phyloP scores from a whole-genome alignment of 768 basidiomycete species.

The Suillus hirtellus region DNA sequence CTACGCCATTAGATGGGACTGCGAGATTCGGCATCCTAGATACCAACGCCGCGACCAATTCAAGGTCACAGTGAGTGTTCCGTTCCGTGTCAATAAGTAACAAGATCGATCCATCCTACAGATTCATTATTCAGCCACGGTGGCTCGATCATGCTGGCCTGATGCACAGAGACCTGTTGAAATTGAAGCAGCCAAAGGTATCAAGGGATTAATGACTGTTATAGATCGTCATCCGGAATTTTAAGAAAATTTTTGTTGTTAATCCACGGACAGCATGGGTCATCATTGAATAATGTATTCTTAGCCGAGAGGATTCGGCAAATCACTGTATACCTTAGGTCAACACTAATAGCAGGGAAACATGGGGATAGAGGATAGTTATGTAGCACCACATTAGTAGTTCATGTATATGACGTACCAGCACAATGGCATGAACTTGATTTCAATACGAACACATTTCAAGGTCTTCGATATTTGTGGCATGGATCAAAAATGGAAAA shows the following conservation, averaged over 20 bases:
- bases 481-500: not conserved
- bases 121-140: conserved; percentile 37
- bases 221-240: conserved; percentile 32
- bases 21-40: conserved; percentile 33
- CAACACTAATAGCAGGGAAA: conserved; percentile 18
- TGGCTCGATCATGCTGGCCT: conserved; percentile 36
- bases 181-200: conserved; percentile 36
- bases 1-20: conserved; percentile 35
- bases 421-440: conserved; percentile 7
- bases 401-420: conserved; percentile 15
- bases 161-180: conserved; percentile 40
- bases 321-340: conserved; percentile 20
- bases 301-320: conserved; percentile 16
- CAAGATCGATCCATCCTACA: conserved; percentile 20
- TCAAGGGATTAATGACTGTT: conserved; percentile 39
- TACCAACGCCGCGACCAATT: conserved; percentile 32
- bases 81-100: conserved; percentile 14
- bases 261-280: conserved; percentile 19
- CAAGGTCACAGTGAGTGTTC: conserved; percentile 34
- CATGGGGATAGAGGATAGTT: conserved; percentile 21
- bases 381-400: conserved; percentile 31
- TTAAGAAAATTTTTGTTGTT: conserved; percentile 11
- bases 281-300: conserved; percentile 25
- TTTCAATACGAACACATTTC: not conserved
- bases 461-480: conserved; percentile 3